Percentiles rank a stretch among this genome's conserved stretches.
These are phyloP conservation scores for Paramecium tetraurelia DNA, from an alignment of 73 alveolate species.

Conservation along the genomic window DNA sequence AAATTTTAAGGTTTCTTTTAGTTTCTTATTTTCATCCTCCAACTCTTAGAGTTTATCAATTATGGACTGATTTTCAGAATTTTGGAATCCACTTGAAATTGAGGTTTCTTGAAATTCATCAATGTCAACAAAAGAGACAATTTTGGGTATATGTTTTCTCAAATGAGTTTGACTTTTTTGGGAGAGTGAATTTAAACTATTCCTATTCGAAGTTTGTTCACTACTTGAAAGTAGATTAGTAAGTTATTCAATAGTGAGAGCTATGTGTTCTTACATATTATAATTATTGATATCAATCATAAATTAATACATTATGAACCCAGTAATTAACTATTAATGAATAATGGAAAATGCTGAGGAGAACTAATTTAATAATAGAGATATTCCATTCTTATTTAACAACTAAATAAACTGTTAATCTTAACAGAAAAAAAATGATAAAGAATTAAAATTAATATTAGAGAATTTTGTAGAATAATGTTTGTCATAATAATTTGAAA, in stretches of 20 bases:
- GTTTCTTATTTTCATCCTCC: background rate
- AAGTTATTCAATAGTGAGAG: background rate
- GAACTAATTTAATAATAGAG: background rate
- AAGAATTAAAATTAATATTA: background rate
- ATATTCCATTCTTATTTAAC: background rate
- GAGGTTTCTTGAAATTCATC: conserved; percentile 5
- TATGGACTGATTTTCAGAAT: background rate
- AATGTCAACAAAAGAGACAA: background rate
- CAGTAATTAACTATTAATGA: background rate
- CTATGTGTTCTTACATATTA: background rate
- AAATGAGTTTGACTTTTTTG: background rate
- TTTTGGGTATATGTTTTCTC: background rate
- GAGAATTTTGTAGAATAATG: background rate
- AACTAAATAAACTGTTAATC: background rate
- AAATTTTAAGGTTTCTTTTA: background rate
- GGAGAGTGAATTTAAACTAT: background rate
- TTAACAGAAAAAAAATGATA: background rate
- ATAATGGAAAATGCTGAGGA: background rate
- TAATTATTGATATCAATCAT: background rate
- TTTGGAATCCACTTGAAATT: background rate
- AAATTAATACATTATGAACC: background rate
- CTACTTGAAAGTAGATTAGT: background rate
- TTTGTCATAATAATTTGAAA: too few species aligned
- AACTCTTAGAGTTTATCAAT: background rate
- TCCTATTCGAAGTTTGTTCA: background rate